phyloP scores from a whole-genome alignment of 352 stramenopile species.

The Phytopythium litorale region DNA sequence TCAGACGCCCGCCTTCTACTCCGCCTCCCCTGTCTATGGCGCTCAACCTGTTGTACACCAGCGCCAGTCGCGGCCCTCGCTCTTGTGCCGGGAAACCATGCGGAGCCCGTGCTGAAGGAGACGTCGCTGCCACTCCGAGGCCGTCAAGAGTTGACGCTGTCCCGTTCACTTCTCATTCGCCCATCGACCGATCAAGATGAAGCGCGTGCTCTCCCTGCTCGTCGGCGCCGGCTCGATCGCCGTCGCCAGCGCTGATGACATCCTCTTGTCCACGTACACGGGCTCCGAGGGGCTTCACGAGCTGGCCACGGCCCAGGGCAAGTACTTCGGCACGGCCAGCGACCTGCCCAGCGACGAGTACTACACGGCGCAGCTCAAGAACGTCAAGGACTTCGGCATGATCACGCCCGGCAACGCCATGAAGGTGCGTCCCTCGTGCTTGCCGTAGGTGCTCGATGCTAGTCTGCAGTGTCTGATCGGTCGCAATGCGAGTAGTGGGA shows the following conservation, averaged over 20 bases:
- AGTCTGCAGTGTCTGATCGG: background rate
- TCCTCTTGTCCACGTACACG: constrained; percentile 22
- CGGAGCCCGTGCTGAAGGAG: no score
- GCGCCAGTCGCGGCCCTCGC: no score
- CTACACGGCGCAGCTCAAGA: constrained; percentile 20
- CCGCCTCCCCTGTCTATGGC: no score
- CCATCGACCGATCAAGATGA: constrained; percentile 11
- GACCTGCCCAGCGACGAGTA: constrained; percentile 19
- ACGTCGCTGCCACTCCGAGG: no score
- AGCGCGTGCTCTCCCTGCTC: constrained; percentile 9
- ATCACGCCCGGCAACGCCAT: constrained; percentile 25
- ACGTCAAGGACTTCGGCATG: constrained; percentile 25
- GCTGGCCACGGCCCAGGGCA: constrained; percentile 19
- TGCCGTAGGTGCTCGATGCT: background rate
- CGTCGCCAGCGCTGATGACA: constrained; percentile 9
- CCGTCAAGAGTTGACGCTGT: no score
- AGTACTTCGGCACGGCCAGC: constrained; percentile 25
- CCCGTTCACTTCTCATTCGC: no score
- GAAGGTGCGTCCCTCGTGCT: constrained; percentile 13
- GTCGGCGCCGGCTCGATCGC: constrained; percentile 10
- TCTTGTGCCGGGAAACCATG: no score
- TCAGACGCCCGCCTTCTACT: no score
- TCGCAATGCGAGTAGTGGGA: background rate
- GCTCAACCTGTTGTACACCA: no score
- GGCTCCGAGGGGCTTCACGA: constrained; percentile 20